These are phyloP conservation scores for Auxenochlorella pyrenoidosa DNA, from an alignment of 139 green algal species.

Conservation along the genomic window DNA sequence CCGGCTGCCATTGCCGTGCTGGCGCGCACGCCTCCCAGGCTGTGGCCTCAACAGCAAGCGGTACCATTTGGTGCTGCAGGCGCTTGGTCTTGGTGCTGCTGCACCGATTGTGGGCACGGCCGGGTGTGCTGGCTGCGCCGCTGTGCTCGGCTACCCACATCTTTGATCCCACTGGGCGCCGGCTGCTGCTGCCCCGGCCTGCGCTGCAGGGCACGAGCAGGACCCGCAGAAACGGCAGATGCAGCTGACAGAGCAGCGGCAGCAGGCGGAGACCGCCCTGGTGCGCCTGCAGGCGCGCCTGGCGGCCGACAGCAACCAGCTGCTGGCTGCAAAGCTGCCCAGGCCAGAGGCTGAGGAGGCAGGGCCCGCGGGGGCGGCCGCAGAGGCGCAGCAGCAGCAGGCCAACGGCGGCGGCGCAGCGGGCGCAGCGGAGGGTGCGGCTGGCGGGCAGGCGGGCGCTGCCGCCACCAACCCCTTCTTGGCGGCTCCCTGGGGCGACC, in stretches of 20 bases:
- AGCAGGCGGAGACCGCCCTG: constrained; percentile 42
- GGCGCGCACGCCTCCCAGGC: too few relatives aligned
- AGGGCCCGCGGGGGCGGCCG: neutral
- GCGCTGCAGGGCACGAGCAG: constrained; percentile 38
- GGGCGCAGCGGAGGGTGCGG: neutral
- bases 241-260: constrained; percentile 14
- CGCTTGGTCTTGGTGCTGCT: too few relatives aligned
- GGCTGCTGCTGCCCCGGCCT: neutral
- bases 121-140: too few relatives aligned
- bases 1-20: too few relatives aligned
- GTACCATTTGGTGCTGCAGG: too few relatives aligned
- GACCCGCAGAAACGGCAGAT: constrained; percentile 23
- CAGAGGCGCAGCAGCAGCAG: neutral
- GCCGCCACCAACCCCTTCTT: constrained; percentile 50
- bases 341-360: neutral
- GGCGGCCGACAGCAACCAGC: constrained; percentile 20
- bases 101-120: too few relatives aligned
- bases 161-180: too few relatives aligned
- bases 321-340: constrained; percentile 25
- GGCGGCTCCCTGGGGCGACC: neutral
- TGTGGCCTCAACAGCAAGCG: too few relatives aligned
- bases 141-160: too few relatives aligned
- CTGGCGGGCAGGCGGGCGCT: neutral
- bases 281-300: constrained; percentile 43
- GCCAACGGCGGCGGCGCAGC: neutral